Evolutionary conservation across 2,329 filamentous ascomycete species (phyloP), one percentile per base, ranked within the genome.

Genomic region (Pestalotiopsis sp.): DNA sequence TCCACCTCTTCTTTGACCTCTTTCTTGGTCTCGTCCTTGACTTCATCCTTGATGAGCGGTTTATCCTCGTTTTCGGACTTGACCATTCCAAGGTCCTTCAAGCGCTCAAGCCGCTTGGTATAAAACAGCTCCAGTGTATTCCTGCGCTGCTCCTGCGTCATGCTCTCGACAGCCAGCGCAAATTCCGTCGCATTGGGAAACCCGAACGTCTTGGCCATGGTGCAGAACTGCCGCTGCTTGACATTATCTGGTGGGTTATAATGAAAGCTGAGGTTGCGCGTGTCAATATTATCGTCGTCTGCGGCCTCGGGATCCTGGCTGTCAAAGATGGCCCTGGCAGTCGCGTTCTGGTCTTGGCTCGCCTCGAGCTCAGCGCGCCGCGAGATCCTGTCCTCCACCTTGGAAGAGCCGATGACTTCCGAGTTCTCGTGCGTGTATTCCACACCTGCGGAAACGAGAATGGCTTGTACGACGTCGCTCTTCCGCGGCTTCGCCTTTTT

Each of bases 381-480:
- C 60, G 92, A 95, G 4, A 99, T 87, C 68, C 91, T 89, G 71
- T 93, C 92, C 81, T 99, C 96, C n/a, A 98, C 88, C 73, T 92
- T 93, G n/a, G 92, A 96, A 0, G 93, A 92, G 12, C 96, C 96
- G 68, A 99, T 89, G 14, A 99, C 95, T 80, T 99, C 95, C 1
- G 93, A 94, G 77, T 99, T 99, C 74, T 98, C 93, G 76, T 99
- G 96, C 0, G 94, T 97, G 78, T 99, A 99, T 76, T 96, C 91
- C 0, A 99, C 95, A 2, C 96, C 96, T 0, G 93, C 94, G 7
- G 91, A 90, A 2, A 93, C 90, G 1, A 99, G 88, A 70, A 99
- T 98, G 2, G 94, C 96, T 73, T 95, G 92, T 39, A 98, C 87
- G 0, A 93, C 91, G 74, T 98, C 93, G 61, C 86, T 90, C 73